Evolutionary conservation across 768 basidiomycete genomes (phyloP).

Genomic region (Suillus paluster): DNA sequence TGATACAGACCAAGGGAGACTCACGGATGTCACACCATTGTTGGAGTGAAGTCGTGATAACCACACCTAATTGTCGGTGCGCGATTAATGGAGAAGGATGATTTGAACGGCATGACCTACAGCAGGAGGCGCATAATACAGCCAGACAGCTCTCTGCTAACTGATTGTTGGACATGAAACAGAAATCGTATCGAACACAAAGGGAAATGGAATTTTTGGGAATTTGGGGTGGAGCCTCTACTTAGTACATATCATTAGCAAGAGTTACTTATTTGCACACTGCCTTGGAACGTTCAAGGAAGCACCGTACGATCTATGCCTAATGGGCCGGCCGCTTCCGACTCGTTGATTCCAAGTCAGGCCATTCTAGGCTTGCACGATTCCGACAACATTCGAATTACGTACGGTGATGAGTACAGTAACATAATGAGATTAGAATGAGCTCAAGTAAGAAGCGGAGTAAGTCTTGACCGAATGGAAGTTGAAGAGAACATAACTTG

Average conservation of each 20-base stretch:
- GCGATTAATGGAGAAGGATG: neutral
- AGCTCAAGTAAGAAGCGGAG: no score
- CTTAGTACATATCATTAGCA: no score
- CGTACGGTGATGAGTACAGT: no score
- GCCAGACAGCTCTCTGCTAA: neutral
- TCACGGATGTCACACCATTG: slow-evolving; percentile 2
- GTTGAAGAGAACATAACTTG: no score
- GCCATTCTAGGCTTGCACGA: no score
- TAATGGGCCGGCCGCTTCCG: no score
- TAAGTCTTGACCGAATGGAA: no score
- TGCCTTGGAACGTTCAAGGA: no score
- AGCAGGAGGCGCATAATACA: neutral
- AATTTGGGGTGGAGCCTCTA: neutral
- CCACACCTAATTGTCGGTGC: neutral
- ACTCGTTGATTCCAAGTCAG: no score
- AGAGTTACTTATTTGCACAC: neutral
- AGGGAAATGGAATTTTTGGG: neutral
- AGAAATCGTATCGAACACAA: neutral
- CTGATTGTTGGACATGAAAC: neutral
- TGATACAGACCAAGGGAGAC: neutral
- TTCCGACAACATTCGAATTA: no score
- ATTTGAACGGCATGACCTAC: neutral
- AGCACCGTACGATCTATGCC: no score
- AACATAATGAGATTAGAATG: no score
- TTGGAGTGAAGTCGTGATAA: neutral